A percentile compares a stretch with the other conserved stretches of the same genome.
phyloP scores from a whole-genome alignment of 1,284 basidiomycete genomes.

The Microbotryomycetes sp. region DNA sequence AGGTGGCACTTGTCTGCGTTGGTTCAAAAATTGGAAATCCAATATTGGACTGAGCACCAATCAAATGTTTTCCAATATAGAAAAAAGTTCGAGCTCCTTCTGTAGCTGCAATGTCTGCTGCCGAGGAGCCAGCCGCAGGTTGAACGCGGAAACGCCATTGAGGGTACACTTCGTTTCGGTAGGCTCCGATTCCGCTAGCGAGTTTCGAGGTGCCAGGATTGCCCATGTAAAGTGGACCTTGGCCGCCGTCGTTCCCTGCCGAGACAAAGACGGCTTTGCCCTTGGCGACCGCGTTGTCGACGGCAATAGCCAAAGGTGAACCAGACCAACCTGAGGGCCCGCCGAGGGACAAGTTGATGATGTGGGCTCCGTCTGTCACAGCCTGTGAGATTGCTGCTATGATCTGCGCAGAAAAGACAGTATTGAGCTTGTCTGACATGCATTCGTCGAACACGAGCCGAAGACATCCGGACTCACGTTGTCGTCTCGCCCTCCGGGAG shows the following conservation, averaged over 20 bases:
- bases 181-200: neutral
- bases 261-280: neutral
- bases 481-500: neutral
- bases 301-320: neutral
- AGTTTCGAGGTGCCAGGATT: neutral
- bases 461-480: neutral
- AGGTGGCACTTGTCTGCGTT: neutral
- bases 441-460: too few species aligned
- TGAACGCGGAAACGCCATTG: neutral
- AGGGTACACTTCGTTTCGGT: neutral
- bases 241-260: neutral
- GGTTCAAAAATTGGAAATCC: neutral
- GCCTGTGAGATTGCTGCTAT: neutral
- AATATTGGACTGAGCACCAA: neutral
- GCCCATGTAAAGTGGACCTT: neutral
- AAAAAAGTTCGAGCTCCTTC: neutral
- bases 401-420: neutral
- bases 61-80: neutral
- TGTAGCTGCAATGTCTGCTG: neutral
- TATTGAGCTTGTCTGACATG: neutral
- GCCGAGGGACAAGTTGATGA: neutral
- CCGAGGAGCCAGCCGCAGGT: neutral
- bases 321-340: neutral
- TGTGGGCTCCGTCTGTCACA: neutral
- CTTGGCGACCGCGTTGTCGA: neutral